Base-by-base conservation (phyloP, 108 stramenopile genomes). In the Skeletonema grethae region DNA sequence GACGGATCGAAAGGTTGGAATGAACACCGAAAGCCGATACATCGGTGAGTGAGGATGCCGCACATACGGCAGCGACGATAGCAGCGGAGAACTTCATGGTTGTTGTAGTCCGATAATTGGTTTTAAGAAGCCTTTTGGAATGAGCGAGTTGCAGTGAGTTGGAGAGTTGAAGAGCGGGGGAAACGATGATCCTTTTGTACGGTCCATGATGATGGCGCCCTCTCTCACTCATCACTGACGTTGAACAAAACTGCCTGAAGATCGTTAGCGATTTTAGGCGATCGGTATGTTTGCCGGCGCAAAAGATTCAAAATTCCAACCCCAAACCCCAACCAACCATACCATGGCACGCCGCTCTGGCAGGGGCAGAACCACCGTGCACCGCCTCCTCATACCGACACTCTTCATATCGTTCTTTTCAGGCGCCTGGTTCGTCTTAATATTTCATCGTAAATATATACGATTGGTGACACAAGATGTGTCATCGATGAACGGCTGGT, bases 11-110 rank as follows among this genome's bases (percentile, higher is more conserved):
- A 34, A 67, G 72, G 63, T 48, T 72, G 45, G 70, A 50, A 63
- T 77, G 73, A 81, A 88, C 62, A 55, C 85, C 73, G 79, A 86
- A 63, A 9, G 82, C 82, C 4, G 82, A 67, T 12, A 76, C 82
- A 69, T 72, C 32, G 61, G 62, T 48, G 63, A 77, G 39, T 24
- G 75, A 63, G 31, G 84, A 82, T 30, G 73, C 34, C 20, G 77
- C 75, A 46, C 84, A 84, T 63, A 84, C 79, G 61, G 78, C 83
- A 57, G 88, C 84, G 39, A 91, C 66, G 45, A 88, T 78, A 69
- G 76, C 57, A 45, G 71, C 78, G 9, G 86, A 82, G 79, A 91
- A 91, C 73, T 88, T 91, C 90, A 91, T 91, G 65, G 72, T 90
- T 71, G 0, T 28, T 0, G 25, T 28, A 1, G 25, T 28, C 25